These are phyloP conservation scores for Nicotiana noctiflora DNA, from an alignment of 257 asterid species.

Conservation along the genomic window DNA sequence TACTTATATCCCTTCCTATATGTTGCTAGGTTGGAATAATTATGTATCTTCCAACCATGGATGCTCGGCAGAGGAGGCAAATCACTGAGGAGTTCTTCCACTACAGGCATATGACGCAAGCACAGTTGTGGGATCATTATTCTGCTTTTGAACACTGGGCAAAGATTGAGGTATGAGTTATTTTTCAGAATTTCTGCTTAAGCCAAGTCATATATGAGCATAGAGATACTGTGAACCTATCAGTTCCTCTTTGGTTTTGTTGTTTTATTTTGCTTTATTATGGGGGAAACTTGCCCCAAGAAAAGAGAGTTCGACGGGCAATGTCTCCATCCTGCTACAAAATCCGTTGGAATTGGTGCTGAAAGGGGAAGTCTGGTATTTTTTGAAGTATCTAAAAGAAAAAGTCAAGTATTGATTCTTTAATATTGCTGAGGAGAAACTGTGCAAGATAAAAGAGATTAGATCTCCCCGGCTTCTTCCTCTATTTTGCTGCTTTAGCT, in stretches of 20 bases:
- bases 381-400: no score
- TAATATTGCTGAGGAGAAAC: no score
- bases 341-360: background rate
- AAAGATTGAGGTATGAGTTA: slow-evolving; percentile 71
- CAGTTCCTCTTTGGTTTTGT: background rate
- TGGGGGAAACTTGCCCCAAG: background rate
- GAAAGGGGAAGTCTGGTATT: no score
- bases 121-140: slow-evolving; percentile 65
- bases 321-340: background rate
- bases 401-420: no score
- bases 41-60: slow-evolving; percentile 94
- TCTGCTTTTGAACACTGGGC: slow-evolving; percentile 98
- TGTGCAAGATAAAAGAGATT: background rate
- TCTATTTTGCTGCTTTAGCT: background rate
- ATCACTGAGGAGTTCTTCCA: slow-evolving; percentile 90
- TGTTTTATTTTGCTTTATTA: background rate
- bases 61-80: slow-evolving; percentile 75
- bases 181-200: background rate
- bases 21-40: slow-evolving; percentile 80
- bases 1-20: background rate
- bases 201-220: background rate
- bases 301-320: background rate
- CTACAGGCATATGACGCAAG: slow-evolving; percentile 65
- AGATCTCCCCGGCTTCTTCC: background rate
- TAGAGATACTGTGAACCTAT: background rate